Conservation (phyloP, 2,329 filamentous ascomycete species). For the Colletotrichum orbiculare region DNA sequence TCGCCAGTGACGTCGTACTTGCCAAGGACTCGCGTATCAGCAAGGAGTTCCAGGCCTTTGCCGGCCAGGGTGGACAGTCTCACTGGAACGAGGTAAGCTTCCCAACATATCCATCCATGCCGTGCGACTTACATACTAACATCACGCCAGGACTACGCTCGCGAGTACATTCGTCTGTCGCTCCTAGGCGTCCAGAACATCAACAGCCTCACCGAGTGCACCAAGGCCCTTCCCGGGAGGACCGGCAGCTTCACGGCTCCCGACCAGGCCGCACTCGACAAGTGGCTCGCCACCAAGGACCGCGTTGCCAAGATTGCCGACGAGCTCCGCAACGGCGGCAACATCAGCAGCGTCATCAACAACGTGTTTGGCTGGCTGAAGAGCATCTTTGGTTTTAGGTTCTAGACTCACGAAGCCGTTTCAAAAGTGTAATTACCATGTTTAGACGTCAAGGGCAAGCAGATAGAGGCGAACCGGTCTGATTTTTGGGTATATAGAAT, state of each 20-base stretch:
- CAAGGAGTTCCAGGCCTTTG: conserved; percentile 52
- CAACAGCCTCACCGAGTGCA: conserved; percentile 66
- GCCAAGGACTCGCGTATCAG: conserved; percentile 49
- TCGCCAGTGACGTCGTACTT: conserved; percentile 55
- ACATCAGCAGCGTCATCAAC: conserved; percentile 18
- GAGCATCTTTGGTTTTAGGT: conserved; percentile 21
- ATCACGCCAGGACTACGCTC: conserved; percentile 57
- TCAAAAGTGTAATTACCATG: background rate
- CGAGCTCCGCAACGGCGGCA: conserved; percentile 41
- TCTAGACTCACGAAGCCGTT: background rate
- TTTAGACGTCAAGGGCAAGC: background rate
- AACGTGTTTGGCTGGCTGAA: conserved; percentile 25
- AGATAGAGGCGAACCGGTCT: conserved; percentile 19
- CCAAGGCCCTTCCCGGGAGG: conserved; percentile 57
- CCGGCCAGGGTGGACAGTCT: conserved; percentile 45
- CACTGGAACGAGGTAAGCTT: conserved; percentile 53
- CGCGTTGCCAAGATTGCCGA: conserved; percentile 52
- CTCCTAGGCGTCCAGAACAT: conserved; percentile 67
- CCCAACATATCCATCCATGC: background rate
- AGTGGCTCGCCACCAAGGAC: conserved; percentile 43
- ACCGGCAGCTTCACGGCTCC: conserved; percentile 38
- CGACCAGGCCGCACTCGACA: conserved; percentile 28
- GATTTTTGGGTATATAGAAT: conserved; percentile 10
- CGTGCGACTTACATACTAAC: background rate
- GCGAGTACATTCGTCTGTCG: conserved; percentile 64